Conservation (phyloP, 441 rosid species). For the Rhodomyrtus psidioides region DNA sequence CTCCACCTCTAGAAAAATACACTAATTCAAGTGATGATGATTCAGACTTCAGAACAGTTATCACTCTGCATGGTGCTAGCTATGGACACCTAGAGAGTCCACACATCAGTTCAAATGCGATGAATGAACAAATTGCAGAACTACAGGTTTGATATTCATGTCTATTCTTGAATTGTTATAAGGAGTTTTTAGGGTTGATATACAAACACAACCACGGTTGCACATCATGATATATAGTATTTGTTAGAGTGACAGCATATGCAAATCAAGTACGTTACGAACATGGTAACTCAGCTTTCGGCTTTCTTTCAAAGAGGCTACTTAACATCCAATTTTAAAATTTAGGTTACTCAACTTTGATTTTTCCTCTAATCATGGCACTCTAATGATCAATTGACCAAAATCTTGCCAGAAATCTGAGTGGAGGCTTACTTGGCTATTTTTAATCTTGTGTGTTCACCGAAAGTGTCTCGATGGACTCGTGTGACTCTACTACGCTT, state of each 20-base stretch:
- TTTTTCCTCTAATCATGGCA: background rate
- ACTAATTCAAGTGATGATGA: conserved; percentile 31
- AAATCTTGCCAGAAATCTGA: background rate
- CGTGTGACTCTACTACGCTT: background rate
- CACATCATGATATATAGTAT: background rate
- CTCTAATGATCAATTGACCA: background rate
- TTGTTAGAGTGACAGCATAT: background rate
- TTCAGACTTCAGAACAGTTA: conserved; percentile 15
- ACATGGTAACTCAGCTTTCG: background rate
- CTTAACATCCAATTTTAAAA: background rate
- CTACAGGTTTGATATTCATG: conserved; percentile 44
- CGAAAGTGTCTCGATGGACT: background rate
- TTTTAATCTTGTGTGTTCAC: background rate
- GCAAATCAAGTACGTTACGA: background rate
- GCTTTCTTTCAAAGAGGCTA: background rate
- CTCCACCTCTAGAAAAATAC: conserved; percentile 60
- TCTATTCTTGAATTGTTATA: background rate
- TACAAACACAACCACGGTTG: background rate
- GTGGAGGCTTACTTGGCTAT: background rate
- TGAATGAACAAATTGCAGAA: conserved; percentile 51
- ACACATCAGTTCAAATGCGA: conserved; percentile 29
- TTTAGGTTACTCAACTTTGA: background rate
- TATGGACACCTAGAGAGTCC: conserved; percentile 16
- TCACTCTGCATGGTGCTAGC: conserved; percentile 25
- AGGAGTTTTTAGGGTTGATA: background rate